A percentile compares a stretch with the other conserved stretches of the same genome.
These are phyloP conservation scores for Beverwykella pulmonaria DNA, from an alignment of 495 filamentous ascomycete genomes.

Conservation along the genomic window DNA sequence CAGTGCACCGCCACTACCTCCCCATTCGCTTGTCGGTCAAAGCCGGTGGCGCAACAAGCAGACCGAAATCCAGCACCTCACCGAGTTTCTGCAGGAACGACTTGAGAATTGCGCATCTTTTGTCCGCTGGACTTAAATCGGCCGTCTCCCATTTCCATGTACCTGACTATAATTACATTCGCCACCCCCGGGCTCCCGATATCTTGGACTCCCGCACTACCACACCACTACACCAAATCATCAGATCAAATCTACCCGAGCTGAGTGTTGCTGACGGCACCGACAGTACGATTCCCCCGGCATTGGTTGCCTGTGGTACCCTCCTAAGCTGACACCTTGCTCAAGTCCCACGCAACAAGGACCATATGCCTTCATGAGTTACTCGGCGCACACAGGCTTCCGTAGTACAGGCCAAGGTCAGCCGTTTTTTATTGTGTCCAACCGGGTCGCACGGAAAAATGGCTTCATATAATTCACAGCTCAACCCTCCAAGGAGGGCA, in stretches of 20 bases:
- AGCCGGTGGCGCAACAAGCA: constrained; percentile 22
- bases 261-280: constrained; percentile 35
- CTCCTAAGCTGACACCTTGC: constrained; percentile 22
- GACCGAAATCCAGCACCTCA: constrained; percentile 17
- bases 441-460: constrained; percentile 40
- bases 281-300: constrained; percentile 17
- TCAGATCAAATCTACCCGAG: constrained; percentile 24
- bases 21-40: constrained; percentile 31
- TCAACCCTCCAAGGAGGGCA: constrained; percentile 30
- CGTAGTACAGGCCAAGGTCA: constrained; percentile 35
- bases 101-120: constrained; percentile 21
- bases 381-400: constrained; percentile 30
- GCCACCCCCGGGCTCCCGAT: constrained; percentile 35
- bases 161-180: constrained; percentile 24
- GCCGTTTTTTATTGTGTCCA: constrained; percentile 23
- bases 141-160: constrained; percentile 23
- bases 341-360: constrained; percentile 18
- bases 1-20: constrained; percentile 25
- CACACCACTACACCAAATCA: constrained; percentile 6
- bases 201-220: constrained; percentile 13
- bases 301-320: constrained; percentile 21
- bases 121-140: constrained; percentile 25
- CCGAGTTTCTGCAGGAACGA: constrained; percentile 25
- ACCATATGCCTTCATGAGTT: constrained; percentile 41
- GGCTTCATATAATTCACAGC: constrained; percentile 43